phyloP scores from a whole-genome alignment of 371 early-diverging fungal genomes.

The Mucor velutinosus region DNA sequence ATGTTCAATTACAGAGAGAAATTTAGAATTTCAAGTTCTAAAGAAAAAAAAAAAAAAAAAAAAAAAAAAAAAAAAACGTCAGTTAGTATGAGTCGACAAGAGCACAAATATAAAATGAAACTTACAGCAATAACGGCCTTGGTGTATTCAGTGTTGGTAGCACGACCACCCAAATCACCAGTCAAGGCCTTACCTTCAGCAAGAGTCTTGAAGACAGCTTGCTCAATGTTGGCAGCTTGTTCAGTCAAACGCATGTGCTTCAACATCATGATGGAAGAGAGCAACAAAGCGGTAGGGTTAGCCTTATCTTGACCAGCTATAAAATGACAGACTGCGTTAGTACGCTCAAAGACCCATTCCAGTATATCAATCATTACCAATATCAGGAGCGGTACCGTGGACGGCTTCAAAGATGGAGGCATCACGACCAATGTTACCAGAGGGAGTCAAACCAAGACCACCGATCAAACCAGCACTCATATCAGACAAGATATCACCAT shows the following conservation, averaged over 20 bases:
- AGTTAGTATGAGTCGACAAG: not conserved
- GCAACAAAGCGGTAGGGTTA: slow-evolving; percentile 83
- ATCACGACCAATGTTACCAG: slow-evolving; percentile 97
- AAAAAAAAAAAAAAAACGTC: not conserved
- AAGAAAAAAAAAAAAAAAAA: not conserved
- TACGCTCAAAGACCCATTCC: not conserved
- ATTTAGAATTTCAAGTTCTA: slow-evolving; percentile 10
- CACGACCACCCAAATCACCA: slow-evolving; percentile 92
- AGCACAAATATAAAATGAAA: not conserved
- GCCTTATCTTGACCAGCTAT: slow-evolving; percentile 66
- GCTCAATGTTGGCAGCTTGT: slow-evolving; percentile 84
- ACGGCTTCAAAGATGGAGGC: slow-evolving; percentile 98
- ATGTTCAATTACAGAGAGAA: not conserved
- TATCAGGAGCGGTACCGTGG: slow-evolving; percentile 98
- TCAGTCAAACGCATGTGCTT: slow-evolving; percentile 88
- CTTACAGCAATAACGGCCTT: slow-evolving; percentile 73
- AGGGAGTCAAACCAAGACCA: slow-evolving; percentile 97
- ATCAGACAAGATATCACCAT: slow-evolving; percentile 98
- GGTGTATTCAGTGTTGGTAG: slow-evolving; percentile 93
- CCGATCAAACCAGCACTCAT: slow-evolving; percentile 98
- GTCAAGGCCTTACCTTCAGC: slow-evolving; percentile 90
- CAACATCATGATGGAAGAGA: slow-evolving; percentile 93
- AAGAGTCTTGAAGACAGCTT: slow-evolving; percentile 92
- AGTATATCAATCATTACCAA: slow-evolving; percentile 31
- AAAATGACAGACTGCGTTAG: not conserved